Base-by-base conservation (phyloP, 169 alveolate species). In the Plasmodium fragile region DNA sequence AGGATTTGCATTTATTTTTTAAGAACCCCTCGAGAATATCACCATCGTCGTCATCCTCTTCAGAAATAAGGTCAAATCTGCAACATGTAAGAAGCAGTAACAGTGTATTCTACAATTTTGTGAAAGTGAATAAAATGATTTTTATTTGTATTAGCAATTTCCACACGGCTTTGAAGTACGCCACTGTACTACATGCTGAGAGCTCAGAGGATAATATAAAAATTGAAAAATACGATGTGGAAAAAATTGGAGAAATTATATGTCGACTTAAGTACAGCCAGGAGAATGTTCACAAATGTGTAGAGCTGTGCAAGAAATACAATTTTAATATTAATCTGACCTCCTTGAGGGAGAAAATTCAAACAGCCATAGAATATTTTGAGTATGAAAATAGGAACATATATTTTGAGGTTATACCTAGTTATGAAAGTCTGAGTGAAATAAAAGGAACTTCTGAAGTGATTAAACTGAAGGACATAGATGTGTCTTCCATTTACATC, bases 401-500 rank as follows among this genome's bases (percentile, higher is more conserved):
- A 22, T 89, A 89, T 89, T 89, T 89, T 89, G 94, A 89, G 11
- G 81, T 80, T 4, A 79, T 89, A 30, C 94, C 94, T 18, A 13
- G 49, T n/a, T 89, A 89, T 89, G 89, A 89, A 8, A 55, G 49
- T 16, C 53, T 89, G 43, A 28, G 45, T 10, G 52, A 53, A 7
- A 43, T 89, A 70, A 89, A 89, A 41, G 94, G 94, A 3, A 89
- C 94, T 0, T 65, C 75, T 0, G 91, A 89, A 78, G 90, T 89
- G 8, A 8, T 80, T 4, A 59, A 78, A 65, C 18, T 79, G 16
- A 77, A 89, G 82, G 53, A 89, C 34, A 79, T 89, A 78, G 82
- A 89, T 22, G 65, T 89, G 10, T 79, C 82, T 0, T 52, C 80
- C 18, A 79, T 89, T n/a, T 89, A 89, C 41, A 79, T 45, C 69